phyloP scores from a whole-genome alignment of 2,329 filamentous ascomycete genomes.

The Tolypocladium pustulatum region DNA sequence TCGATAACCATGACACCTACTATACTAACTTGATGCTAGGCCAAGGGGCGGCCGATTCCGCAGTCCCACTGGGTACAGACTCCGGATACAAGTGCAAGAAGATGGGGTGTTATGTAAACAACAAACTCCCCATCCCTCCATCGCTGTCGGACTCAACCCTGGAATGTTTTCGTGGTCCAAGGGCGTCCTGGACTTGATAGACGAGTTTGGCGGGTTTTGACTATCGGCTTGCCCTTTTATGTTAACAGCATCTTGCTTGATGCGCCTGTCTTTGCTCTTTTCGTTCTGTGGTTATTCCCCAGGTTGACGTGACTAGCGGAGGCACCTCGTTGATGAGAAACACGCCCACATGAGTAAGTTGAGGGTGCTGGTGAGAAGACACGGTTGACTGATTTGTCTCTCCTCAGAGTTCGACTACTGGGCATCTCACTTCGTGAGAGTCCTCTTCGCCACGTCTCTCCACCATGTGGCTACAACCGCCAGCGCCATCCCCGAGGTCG shows the following conservation, averaged over 20 bases:
- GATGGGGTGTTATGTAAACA: background rate
- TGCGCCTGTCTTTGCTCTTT: too few species aligned
- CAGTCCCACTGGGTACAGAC: background rate
- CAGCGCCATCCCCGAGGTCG: conserved; percentile 7
- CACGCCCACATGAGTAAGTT: background rate
- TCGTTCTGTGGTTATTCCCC: background rate
- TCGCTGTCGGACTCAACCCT: too few species aligned
- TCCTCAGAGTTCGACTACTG: background rate
- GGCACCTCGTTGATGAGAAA: background rate
- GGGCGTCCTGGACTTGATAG: background rate
- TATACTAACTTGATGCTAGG: background rate
- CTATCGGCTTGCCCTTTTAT: background rate
- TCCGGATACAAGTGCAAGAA: too few species aligned
- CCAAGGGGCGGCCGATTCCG: background rate
- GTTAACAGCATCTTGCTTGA: too few species aligned
- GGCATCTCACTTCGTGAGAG: background rate
- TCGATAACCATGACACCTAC: background rate
- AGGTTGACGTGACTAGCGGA: background rate
- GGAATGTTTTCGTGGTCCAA: background rate
- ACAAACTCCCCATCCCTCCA: background rate
- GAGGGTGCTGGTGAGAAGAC: background rate
- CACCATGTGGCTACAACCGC: conserved; percentile 4
- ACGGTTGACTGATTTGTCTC: background rate
- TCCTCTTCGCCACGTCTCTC: conserved; percentile 1
- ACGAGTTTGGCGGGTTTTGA: background rate